A percentile compares a stretch with the other conserved stretches of the same genome.
These are phyloP conservation scores for Triangularia verruculosa DNA, from an alignment of 2,329 filamentous ascomycete species.

Conservation along the genomic window DNA sequence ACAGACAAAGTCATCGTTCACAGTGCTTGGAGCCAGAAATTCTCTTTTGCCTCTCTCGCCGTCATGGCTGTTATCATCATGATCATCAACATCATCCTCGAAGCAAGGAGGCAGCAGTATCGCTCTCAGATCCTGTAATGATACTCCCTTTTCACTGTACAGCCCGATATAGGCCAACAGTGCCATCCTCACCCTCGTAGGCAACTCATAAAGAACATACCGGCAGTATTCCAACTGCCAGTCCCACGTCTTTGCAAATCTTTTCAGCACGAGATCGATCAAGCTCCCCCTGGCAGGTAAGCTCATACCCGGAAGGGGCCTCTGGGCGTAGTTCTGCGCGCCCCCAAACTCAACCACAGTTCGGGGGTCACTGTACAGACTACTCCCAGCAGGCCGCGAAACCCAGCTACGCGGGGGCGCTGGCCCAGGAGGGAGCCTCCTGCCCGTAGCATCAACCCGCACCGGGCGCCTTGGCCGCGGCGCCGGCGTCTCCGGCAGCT, in stretches of 20 bases:
- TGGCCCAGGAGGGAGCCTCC: conserved; percentile 55
- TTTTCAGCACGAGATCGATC: conserved; percentile 49
- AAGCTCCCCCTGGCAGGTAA: conserved; percentile 47
- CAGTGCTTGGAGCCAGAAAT: conserved; percentile 25
- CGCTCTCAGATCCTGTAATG: conserved; percentile 47
- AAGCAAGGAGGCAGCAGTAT: conserved; percentile 39
- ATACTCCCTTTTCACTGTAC: conserved; percentile 38
- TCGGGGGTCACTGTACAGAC: conserved; percentile 6
- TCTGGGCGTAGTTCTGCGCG: conserved; percentile 3
- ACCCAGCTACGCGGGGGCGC: conserved; percentile 59
- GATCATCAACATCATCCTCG: not conserved
- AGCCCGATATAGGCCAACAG: conserved; percentile 51
- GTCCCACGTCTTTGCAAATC: conserved; percentile 53
- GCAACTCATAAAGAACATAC: conserved; percentile 55
- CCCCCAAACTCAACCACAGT: conserved; percentile 9
- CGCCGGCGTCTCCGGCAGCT: conserved; percentile 55
- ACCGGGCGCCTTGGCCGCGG: conserved; percentile 47
- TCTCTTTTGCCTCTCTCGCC: conserved; percentile 20
- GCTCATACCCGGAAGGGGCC: conserved; percentile 43
- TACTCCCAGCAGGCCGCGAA: conserved; percentile 31
- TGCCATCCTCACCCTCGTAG: conserved; percentile 50
- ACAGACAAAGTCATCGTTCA: conserved; percentile 48
- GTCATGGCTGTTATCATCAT: conserved; percentile 17
- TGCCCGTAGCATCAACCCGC: conserved; percentile 46
- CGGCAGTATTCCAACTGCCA: conserved; percentile 54